Percentiles rank a stretch among this genome's conserved stretches.
These are phyloP conservation scores for Phytopythium boreale DNA, from an alignment of 352 stramenopile species.

Conservation along the genomic window DNA sequence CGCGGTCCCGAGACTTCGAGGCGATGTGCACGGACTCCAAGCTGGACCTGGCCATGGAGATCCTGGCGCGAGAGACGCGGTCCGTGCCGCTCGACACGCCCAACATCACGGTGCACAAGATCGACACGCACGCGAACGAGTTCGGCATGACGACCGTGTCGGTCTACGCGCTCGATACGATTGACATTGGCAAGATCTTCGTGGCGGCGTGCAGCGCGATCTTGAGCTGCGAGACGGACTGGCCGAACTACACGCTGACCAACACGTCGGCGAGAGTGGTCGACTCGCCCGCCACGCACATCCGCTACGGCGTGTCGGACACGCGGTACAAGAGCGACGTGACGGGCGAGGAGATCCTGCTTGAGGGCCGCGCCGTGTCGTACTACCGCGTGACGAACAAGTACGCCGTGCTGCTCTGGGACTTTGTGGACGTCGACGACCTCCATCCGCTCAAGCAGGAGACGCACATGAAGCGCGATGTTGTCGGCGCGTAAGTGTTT, in stretches of 20 bases:
- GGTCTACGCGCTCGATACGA: constrained; percentile 33
- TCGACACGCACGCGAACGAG: constrained; percentile 16
- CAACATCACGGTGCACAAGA: constrained; percentile 23
- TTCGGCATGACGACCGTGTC: constrained; percentile 33
- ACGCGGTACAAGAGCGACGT: constrained; percentile 16
- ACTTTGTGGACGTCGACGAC: constrained; percentile 41
- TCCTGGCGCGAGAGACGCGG: constrained; percentile 22
- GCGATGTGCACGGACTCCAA: constrained; percentile 24
- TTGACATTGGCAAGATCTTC: constrained; percentile 22
- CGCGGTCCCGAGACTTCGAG: constrained; percentile 17
- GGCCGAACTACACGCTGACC: constrained; percentile 24
- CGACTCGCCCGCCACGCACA: constrained; percentile 16
- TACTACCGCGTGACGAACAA: constrained; percentile 26
- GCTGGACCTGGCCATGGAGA: constrained; percentile 31
- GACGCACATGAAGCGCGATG: constrained; percentile 29
- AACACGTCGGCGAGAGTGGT: constrained; percentile 18
- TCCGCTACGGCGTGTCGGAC: constrained; percentile 26
- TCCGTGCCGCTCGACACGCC: constrained; percentile 19
- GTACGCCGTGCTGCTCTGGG: constrained; percentile 34
- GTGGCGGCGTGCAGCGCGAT: constrained; percentile 23
- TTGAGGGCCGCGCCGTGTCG: constrained; percentile 22
- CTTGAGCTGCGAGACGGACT: constrained; percentile 21
- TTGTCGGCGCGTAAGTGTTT: constrained; percentile 29
- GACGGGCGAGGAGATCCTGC: constrained; percentile 15
- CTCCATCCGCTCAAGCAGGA: constrained; percentile 18